phyloP scores from a whole-genome alignment of 768 basidiomycete genomes.

The Cytidiella melzeri region DNA sequence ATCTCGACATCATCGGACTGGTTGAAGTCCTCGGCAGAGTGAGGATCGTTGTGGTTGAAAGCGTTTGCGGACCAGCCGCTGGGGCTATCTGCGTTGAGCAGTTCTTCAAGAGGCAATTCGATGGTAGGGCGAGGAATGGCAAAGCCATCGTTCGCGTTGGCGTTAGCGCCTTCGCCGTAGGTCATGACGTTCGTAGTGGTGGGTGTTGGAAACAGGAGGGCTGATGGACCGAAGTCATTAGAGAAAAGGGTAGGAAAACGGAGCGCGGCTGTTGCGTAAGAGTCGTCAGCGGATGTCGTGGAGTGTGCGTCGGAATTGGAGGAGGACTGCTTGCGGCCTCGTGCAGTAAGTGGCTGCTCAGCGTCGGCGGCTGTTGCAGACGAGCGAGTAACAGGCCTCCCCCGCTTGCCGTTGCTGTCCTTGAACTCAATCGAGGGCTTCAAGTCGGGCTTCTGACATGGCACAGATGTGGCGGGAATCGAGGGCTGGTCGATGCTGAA shows the following conservation, averaged over 20 bases:
- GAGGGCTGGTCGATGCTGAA: slow-evolving; percentile 74
- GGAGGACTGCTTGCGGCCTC: slow-evolving; percentile 23
- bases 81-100: slow-evolving; percentile 47
- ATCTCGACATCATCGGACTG: slow-evolving; percentile 27
- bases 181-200: slow-evolving; percentile 63
- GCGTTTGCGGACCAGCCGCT: slow-evolving; percentile 23
- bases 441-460: slow-evolving; percentile 58
- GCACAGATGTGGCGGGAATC: slow-evolving; percentile 37
- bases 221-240: slow-evolving; percentile 71
- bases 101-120: slow-evolving; percentile 80
- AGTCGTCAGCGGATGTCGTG: slow-evolving; percentile 16
- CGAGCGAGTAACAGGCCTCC: slow-evolving; percentile 34
- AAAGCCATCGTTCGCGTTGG: slow-evolving; percentile 41
- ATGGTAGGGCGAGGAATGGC: slow-evolving; percentile 73
- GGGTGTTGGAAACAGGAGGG: slow-evolving; percentile 62
- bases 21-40: slow-evolving; percentile 16
- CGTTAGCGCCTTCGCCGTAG: slow-evolving; percentile 69
- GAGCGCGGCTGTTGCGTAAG: slow-evolving; percentile 35
- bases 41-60: slow-evolving; percentile 14
- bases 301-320: slow-evolving; percentile 14
- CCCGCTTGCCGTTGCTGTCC: slow-evolving; percentile 36
- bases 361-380: slow-evolving; percentile 24
- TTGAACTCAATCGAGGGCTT: slow-evolving; percentile 63
- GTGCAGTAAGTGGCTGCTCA: slow-evolving; percentile 33
- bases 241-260: slow-evolving; percentile 72